Evolutionary conservation across 2,329 filamentous ascomycete genomes (phyloP), one percentile per base, ranked within the genome.

Genomic region (Ploettnerulaceae sp.): DNA sequence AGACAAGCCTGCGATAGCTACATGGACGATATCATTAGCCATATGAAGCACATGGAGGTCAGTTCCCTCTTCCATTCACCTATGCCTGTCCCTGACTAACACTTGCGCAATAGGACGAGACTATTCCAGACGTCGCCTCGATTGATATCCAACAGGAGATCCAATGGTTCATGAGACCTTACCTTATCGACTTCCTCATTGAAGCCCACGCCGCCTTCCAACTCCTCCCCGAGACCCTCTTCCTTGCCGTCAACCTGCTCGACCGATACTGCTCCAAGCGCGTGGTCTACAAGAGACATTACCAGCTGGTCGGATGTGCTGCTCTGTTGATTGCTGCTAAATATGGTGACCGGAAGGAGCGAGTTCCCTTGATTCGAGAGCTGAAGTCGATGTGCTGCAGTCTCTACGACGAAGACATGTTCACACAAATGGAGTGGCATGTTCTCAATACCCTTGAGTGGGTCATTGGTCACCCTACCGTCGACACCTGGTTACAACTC

Each of bases 371-470:
- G 56, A 94, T 98, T 65, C 83, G 89, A 65, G 93, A 98, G 67
- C 76, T 98, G 56, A 95, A 95, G 77, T 94, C 91, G 58, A 97
- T 98, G 93, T 98, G 93, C 77, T 97, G 93, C 71, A 90, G 87
- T 28, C 78, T 97, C 29, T 98, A 98, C 70, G 93, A 98, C 62
- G 89, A 95, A 39, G 91, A 95, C 71, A 98, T 98, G 93, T 98
- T 98, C 71, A 91, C 90, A 8, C 93, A 98, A 69, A 98, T 98
- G 93, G 93, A 98, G 72, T 97, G 94, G 90, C 93, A 98, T 67
- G 91, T 98, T 28, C 78, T 98, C 59, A 94, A 96, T 71, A 98
- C 93, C 1, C 79, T 98, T 49, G 89, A 94, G 66, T 98, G 93
- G 93, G 82, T 84, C 57, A 86, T 98, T 57, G 93, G 93, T 45